Conservation (phyloP, 163 green algal genomes). For the Scenedesmus sp. region DNA sequence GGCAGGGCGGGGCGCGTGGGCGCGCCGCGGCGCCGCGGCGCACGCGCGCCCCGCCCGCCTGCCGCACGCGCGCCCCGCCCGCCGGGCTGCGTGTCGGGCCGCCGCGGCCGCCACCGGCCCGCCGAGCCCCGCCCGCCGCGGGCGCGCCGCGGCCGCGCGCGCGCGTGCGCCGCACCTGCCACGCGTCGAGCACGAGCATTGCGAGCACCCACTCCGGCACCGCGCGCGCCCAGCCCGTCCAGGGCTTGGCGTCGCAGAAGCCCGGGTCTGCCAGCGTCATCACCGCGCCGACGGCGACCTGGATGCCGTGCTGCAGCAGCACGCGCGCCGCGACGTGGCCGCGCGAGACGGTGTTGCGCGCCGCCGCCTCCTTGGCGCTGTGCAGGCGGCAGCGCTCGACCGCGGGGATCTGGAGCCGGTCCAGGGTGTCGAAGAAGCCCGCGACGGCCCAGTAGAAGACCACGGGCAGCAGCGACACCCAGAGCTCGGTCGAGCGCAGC, state of each 20-base stretch:
- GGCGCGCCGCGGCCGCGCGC: too few species aligned
- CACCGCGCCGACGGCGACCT: conserved; percentile 46
- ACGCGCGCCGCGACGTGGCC: conserved; percentile 63
- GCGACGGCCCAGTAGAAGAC: conserved; percentile 63
- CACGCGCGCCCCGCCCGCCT: too few species aligned
- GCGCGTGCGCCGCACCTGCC: too few species aligned
- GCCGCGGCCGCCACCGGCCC: too few species aligned
- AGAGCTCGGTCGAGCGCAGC: conserved; percentile 47
- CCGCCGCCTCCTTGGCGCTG: conserved; percentile 15
- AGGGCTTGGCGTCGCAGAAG: conserved; percentile 46
- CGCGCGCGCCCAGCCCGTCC: conserved; percentile 1
- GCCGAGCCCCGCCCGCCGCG: too few species aligned
- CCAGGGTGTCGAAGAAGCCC: conserved; percentile 59
- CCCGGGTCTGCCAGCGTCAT: conserved; percentile 54
- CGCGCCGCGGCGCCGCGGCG: too few species aligned
- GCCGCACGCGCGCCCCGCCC: too few species aligned
- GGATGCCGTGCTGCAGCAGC: conserved; percentile 69
- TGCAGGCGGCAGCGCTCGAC: conserved; percentile 49
- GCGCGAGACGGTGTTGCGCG: conserved; percentile 49
- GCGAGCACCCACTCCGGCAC: conserved; percentile 55
- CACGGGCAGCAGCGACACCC: conserved; percentile 50
- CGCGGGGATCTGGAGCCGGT: conserved; percentile 45
- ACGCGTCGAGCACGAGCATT: conserved; percentile 78
- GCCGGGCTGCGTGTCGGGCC: too few species aligned
- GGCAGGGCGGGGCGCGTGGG: too few species aligned